Evolutionary conservation across 768 basidiomycete species (phyloP).

Genomic region (Chalciporus pseudorubinellus): DNA sequence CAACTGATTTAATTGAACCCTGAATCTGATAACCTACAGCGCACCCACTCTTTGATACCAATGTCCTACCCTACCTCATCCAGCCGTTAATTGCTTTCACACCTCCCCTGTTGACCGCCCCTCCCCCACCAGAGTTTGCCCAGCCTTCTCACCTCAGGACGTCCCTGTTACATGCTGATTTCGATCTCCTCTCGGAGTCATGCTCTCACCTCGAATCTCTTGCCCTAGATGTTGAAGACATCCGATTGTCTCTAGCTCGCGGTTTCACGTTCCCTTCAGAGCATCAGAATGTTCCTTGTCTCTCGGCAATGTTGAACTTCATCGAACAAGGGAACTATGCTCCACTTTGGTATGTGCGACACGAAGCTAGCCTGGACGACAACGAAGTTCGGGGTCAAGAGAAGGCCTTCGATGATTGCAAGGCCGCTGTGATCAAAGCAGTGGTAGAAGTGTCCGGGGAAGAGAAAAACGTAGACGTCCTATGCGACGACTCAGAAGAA

Average conservation of each 20-base stretch:
- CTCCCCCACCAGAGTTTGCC: constrained; percentile 39
- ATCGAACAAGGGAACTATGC: constrained; percentile 72
- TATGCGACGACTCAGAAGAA: constrained; percentile 68
- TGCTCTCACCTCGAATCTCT: constrained; percentile 77
- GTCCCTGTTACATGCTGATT: constrained; percentile 58
- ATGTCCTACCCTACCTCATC: constrained; percentile 62
- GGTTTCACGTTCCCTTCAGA: constrained; percentile 58
- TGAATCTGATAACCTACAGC: constrained; percentile 33
- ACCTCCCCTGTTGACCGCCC: constrained; percentile 46
- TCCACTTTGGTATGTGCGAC: constrained; percentile 54
- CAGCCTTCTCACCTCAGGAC: constrained; percentile 41
- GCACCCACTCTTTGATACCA: constrained; percentile 56
- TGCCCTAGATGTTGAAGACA: constrained; percentile 73
- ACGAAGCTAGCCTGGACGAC: constrained; percentile 32
- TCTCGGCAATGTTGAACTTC: constrained; percentile 66
- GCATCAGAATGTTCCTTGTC: constrained; percentile 53
- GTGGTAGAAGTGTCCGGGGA: constrained; percentile 85
- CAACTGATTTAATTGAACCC: neutral
- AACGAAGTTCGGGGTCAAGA: constrained; percentile 58
- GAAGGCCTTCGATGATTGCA: constrained; percentile 76
- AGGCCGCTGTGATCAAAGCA: constrained; percentile 81
- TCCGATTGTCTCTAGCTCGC: constrained; percentile 68
- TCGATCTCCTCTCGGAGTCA: constrained; percentile 69
- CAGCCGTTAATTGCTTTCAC: constrained; percentile 58
- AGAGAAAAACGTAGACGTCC: constrained; percentile 69